Base-by-base conservation (phyloP, 768 basidiomycete species). In the Bullera alba region DNA sequence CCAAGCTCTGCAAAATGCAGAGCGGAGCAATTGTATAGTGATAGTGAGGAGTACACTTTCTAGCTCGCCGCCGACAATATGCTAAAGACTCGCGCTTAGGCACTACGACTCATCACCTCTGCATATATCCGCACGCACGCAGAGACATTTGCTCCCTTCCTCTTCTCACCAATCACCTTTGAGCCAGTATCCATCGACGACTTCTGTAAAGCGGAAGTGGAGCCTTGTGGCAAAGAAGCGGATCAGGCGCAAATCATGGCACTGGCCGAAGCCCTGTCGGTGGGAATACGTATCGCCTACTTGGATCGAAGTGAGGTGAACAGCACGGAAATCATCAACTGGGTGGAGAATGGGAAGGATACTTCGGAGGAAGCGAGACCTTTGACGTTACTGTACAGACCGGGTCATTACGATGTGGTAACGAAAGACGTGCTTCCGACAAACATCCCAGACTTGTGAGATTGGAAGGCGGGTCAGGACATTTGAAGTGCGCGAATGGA, bases 401-500 rank as follows among this genome's bases (percentile, higher is more conserved):
- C 89, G 17, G 88, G 89, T 7, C 89, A 92, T 68, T 92, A 87
- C 71, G 89, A 92, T 73, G 83, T 90, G 43, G 74, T 87, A 0
- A 61, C 64, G 12, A 66, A 66, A 38, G 62, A 66, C 47, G 57
- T 56, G 2, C 30, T 59, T 27, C 60, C 60, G 1, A 35, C 49
- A 23, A 51, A 27, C 44, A 23, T 50, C 12, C 28, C 19, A 21
- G 10, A n/a, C 28, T n/a, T 22, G 38, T 15, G 23, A 34, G 10
- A n/a, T n/a, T 10, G 32, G 8, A n/a, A 34, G 8, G 32, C 32
- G 32, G 32, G 32, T 7, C 41, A 23, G 15, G 46, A 47, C 30
- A 6, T 50, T 28, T 46, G 21, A 23, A 28, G 35, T 17, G 30
- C 12, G 10, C 29, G 21, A 27, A 5, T 8, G 3, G 48, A 27